Base-by-base conservation (phyloP, 306 rosid species). In the Quercus gilva region DNA sequence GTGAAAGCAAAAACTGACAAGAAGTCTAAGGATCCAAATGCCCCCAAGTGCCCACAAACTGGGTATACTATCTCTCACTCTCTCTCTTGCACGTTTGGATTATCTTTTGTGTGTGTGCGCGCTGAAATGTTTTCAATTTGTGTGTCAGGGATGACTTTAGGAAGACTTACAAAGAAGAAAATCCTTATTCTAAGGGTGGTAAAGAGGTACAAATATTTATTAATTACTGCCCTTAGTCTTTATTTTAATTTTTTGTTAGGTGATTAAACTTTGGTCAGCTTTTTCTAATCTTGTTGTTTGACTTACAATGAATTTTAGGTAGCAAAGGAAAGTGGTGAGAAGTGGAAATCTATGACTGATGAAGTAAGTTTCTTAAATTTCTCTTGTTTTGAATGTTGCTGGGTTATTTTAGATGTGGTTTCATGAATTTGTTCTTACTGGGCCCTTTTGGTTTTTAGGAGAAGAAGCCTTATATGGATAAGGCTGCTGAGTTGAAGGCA, bases 1-100 rank as follows among this genome's bases (percentile, higher is more conserved):
- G 25, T 23, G 74, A 93, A 74, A 83, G 74, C 86, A 51, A 90
- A 74, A 55, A 74, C 70, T 29, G 95, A 12, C 15, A 93, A 84
- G 78, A 92, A 88, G 71, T 83, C 17, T 19, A 94, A 87, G 84
- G 91, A 91, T 81, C 91, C 94, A 12, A 91, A 90, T 78, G 85
- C 63, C 79, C 97, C 87, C 26, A 95, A 91, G 84, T 98, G 98
- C 25, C 98, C 99, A 76, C 59, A 81, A 4, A 93, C 98, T 14
- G 97, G 98, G 97, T 94, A 78, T 17, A 13, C 14, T 17, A 0
- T 5, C 1, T 49, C 19, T 19, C 1, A 17, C 0, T 19, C 60
- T 25, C 19, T 19, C 1, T 1, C 1, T 0, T 26, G 21, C 21
- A 1, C 17, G 31, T 4, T 56, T 67, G 52, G 71, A 23, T 28